Evolutionary conservation across 1,139 yeast genomes (phyloP).

Genomic region (Hansenula lynferdii): DNA sequence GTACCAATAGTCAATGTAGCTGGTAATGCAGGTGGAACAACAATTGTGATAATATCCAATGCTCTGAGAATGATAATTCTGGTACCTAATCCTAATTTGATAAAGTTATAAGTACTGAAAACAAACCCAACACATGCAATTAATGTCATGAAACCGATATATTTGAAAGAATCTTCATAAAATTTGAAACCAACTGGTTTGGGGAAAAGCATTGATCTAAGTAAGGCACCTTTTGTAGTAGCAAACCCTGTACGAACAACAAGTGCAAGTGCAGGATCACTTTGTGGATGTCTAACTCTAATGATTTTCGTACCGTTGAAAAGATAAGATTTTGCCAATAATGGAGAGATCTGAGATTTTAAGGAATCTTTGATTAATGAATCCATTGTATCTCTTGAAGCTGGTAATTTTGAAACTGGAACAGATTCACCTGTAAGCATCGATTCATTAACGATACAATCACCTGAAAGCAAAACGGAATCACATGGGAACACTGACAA

Average conservation of each 20-base stretch:
- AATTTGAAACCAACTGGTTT: constrained; percentile 92
- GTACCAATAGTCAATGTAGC: constrained; percentile 97
- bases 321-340: constrained; percentile 67
- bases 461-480: constrained; percentile 81
- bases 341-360: constrained; percentile 53
- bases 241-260: constrained; percentile 88
- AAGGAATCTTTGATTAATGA: constrained; percentile 49
- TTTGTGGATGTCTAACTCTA: constrained; percentile 62
- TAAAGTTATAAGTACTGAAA: constrained; percentile 77
- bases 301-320: constrained; percentile 88
- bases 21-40: constrained; percentile 97
- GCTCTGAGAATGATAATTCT: constrained; percentile 80
- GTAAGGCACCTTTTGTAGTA: constrained; percentile 93
- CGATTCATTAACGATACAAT: constrained; percentile 89
- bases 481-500: constrained; percentile 79
- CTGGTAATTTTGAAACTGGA: constrained; percentile 80
- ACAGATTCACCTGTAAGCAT: constrained; percentile 98
- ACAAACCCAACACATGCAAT: constrained; percentile 84
- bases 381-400: constrained; percentile 56
- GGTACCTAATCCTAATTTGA: constrained; percentile 66
- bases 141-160: constrained; percentile 89
- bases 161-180: constrained; percentile 89
- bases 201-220: constrained; percentile 95
- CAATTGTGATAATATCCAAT: constrained; percentile 89
- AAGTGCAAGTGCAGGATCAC: constrained; percentile 68